Evolutionary conservation across 805 yeast species (phyloP).

Genomic region (Debaryomyces tyrocola): DNA sequence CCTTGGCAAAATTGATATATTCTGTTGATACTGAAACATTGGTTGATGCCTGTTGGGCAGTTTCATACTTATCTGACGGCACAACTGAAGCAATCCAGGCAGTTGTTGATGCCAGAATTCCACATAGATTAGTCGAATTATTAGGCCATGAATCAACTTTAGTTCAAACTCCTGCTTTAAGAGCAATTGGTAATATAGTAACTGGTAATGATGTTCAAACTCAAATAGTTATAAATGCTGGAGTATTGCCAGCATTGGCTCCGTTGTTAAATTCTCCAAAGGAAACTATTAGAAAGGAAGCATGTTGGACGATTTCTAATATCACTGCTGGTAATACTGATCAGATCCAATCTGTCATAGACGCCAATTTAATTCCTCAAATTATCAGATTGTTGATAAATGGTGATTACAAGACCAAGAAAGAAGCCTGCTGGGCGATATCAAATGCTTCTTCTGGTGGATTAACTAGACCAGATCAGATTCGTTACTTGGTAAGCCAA

Average conservation of each 20-base stretch:
- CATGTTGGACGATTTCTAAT: conserved; percentile 98
- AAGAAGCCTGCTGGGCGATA: conserved; percentile 99
- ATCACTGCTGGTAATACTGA: conserved; percentile 96
- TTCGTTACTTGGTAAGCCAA: conserved; percentile 86
- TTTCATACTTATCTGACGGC: conserved; percentile 92
- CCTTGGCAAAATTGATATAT: conserved; percentile 85
- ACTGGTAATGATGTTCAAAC: conserved; percentile 97
- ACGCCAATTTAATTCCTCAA: conserved; percentile 90
- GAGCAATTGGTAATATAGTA: conserved; percentile 97
- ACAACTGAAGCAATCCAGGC: conserved; percentile 92
- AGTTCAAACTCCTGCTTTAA: conserved; percentile 94
- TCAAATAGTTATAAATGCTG: conserved; percentile 89
- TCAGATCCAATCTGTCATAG: conserved; percentile 96
- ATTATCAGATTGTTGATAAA: conserved; percentile 72
- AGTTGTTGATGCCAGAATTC: conserved; percentile 93
- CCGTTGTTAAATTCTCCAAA: conserved; percentile 79
- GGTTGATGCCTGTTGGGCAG: conserved; percentile 99
- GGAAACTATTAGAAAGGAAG: conserved; percentile 93
- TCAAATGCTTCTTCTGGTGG: conserved; percentile 98
- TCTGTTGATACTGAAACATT: conserved; percentile 90
- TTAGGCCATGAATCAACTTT: conserved; percentile 78
- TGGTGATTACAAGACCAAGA: conserved; percentile 94
- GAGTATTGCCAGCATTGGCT: conserved; percentile 83
- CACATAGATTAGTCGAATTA: conserved; percentile 89
- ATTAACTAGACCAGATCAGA: conserved; percentile 85